Evolutionary conservation across 176 grass and related monocot genomes (phyloP).

Genomic region (Eleusine coracana): DNA sequence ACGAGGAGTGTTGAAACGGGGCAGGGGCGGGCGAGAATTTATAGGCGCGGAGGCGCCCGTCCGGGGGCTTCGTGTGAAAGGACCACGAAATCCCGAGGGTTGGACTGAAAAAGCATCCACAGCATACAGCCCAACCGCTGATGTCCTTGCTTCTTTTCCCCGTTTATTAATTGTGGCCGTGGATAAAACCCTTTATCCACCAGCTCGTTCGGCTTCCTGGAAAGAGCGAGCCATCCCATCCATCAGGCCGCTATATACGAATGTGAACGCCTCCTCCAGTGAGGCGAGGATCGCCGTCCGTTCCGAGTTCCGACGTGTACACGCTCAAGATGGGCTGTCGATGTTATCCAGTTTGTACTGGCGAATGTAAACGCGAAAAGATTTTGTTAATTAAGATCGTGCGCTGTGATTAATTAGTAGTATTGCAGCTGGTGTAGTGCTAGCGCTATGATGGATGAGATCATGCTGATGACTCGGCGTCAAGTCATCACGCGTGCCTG

Average conservation of each 20-base stretch:
- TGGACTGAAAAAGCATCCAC: not conserved
- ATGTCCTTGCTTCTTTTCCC: not conserved
- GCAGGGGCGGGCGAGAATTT: constrained; percentile 36
- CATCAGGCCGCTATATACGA: not conserved
- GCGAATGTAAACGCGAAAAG: not conserved
- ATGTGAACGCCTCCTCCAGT: constrained; percentile 14
- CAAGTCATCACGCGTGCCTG: not conserved
- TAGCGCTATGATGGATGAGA: not conserved
- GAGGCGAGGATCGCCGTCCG: constrained; percentile 25
- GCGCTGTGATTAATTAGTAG: not conserved
- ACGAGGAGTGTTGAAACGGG: not conserved
- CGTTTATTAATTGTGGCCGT: constrained; percentile 24
- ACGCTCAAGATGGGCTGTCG: not conserved
- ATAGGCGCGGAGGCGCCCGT: constrained; percentile 5
- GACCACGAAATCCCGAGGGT: not conserved
- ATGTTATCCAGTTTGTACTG: not conserved
- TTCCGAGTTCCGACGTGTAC: not conserved
- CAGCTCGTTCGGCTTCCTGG: constrained; percentile 15
- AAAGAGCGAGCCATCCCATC: constrained; percentile 13
- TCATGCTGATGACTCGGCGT: not conserved
- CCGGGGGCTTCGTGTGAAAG: not conserved
- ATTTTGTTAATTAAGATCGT: not conserved
- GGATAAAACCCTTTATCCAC: constrained; percentile 43
- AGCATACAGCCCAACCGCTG: no score
- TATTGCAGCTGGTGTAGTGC: not conserved